Conservation (phyloP, 257 asterid species). For the Solanum chmielewskii region DNA sequence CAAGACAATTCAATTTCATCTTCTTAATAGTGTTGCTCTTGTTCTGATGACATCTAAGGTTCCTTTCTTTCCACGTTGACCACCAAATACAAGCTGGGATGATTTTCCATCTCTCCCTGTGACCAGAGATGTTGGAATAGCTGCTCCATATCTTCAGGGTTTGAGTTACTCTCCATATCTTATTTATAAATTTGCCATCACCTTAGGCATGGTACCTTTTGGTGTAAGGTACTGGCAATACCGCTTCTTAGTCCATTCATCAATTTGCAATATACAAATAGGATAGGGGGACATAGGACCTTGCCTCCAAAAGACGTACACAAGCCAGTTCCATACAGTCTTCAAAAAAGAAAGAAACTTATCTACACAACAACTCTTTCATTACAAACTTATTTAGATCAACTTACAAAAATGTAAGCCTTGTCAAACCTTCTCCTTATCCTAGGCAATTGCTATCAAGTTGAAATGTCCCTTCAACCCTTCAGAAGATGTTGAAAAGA, state of each 20-base stretch:
- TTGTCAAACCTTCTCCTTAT: not conserved
- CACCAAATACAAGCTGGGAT: too few species aligned
- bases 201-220: not conserved
- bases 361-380: not conserved
- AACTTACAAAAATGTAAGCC: not conserved
- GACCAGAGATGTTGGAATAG: too few species aligned
- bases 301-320: not conserved
- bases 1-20: too few species aligned
- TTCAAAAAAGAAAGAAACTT: not conserved
- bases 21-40: too few species aligned
- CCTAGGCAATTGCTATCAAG: not conserved
- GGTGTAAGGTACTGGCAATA: not conserved
- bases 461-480: not conserved
- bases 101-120: too few species aligned
- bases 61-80: too few species aligned
- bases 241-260: not conserved
- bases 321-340: not conserved
- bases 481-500: not conserved
- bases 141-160: too few species aligned
- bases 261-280: not conserved
- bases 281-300: not conserved
- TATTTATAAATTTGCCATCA: not conserved
- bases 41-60: too few species aligned
- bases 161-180: not conserved
- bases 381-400: not conserved